Evolutionary conservation across 768 basidiomycete genomes (phyloP), one percentile per base, ranked within the genome.

Genomic region (Mycena latifolia): DNA sequence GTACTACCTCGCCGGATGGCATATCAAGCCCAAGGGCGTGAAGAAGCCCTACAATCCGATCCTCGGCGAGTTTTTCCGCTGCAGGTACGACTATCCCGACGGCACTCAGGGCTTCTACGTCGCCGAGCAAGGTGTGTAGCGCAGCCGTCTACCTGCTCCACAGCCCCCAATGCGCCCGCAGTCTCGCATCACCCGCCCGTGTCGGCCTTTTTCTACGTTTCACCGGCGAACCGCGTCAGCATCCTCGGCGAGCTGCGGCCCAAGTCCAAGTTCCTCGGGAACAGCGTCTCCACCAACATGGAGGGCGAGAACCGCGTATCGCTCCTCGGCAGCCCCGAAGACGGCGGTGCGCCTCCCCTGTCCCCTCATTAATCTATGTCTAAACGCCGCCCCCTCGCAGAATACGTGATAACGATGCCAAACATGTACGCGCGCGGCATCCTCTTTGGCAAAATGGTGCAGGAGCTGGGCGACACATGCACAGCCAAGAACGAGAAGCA

Each of bases 21-120:
- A 99, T 79, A 96, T 98, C 82, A 98, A 98, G 79, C 96, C 98
- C 70, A 96, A 93, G 81, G 98, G 96, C 57, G 98, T 99, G 66
- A 99, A 99, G 92, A 99, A 99, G 81, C 97, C 97, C 89, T 99
- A 99, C 79, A 99, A 99, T 78, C 97, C 98, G 45, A 87, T 98
- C 20, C 89, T 99, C 12, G 98, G 98, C 56, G 98, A 99, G 77
- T 96, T 98, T 82, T 99, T 98, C 85, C 89, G 98, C 55, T 99
- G 97, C 78, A 84, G 92, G 64, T 99, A 98, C 77, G 89, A 94
- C 77, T 99, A 99, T 77, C 80, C 89, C 15, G 92, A 98, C 72
- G 94, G 93, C 25, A 90, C 94, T 15, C 90, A 91, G 63, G 98
- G 95, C 0, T 98, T 94, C 80, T 99, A 96, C 78, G 93, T 99